A percentile compares a stretch with the other conserved stretches of the same genome.
Evolutionary conservation across 2,329 filamentous ascomycete genomes (phyloP).

Genomic region (Myotisia sp.): DNA sequence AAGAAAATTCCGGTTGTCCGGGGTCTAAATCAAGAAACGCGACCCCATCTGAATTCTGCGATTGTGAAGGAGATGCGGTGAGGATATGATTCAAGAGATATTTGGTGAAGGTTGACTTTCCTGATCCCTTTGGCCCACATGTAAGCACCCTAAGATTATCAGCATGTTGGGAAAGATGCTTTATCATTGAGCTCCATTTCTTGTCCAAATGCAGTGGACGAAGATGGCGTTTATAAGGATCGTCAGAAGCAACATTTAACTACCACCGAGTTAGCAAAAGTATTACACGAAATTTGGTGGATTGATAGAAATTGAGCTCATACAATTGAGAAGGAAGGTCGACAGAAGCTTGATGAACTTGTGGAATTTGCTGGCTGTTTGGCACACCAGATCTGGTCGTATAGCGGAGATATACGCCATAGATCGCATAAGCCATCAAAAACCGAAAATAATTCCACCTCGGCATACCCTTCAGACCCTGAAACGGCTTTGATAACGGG

Average conservation of each 20-base stretch:
- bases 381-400: constrained; percentile 39
- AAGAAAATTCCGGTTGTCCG: constrained; percentile 44
- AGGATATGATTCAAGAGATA: constrained; percentile 43
- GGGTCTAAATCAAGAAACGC: constrained; percentile 47
- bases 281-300: not conserved
- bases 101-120: constrained; percentile 47
- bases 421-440: constrained; percentile 32
- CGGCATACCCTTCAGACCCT: constrained; percentile 29
- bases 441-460: constrained; percentile 37
- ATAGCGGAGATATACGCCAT: constrained; percentile 36
- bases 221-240: constrained; percentile 28
- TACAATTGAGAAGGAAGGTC: constrained; percentile 30
- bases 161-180: constrained; percentile 28
- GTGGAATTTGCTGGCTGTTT: constrained; percentile 19
- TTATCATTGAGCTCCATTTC: constrained; percentile 32
- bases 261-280: constrained; percentile 10
- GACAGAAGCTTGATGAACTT: constrained; percentile 17
- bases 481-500: constrained; percentile 37
- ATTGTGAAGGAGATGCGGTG: constrained; percentile 20
- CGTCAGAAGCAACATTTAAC: constrained; percentile 31
- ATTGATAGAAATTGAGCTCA: too few relatives aligned
- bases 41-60: constrained; percentile 26
- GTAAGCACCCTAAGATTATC: constrained; percentile 33
- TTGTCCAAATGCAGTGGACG: constrained; percentile 31
- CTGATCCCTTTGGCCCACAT: constrained; percentile 42